Evolutionary conservation across 805 yeast genomes (phyloP).

Genomic region (Tetrapisispora pingtungensis): DNA sequence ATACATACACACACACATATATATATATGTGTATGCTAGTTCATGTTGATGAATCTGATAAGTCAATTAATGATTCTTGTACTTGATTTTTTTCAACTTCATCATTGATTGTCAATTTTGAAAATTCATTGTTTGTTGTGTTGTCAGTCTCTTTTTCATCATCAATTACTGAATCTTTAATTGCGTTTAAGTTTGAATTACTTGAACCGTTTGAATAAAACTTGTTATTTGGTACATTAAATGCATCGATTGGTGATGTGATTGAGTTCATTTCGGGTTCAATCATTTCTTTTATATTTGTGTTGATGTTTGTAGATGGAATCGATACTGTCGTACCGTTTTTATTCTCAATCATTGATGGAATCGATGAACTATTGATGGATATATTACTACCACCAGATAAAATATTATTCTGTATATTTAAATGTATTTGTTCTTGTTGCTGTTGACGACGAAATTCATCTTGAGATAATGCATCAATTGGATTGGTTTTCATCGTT

Average conservation of each 20-base stretch:
- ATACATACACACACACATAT: not conserved
- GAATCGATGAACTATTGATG: not conserved
- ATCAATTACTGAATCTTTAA: not conserved
- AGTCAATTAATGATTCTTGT: not conserved
- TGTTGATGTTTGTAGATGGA: not conserved
- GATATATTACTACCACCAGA: conserved; percentile 1
- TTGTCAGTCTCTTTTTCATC: not conserved
- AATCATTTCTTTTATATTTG: not conserved
- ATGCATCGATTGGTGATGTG: not conserved
- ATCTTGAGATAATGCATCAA: not conserved
- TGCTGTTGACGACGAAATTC: conserved; percentile 2
- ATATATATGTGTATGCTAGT: not conserved
- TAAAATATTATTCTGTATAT: not conserved
- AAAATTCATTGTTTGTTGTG: not conserved
- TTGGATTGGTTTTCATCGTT: not conserved
- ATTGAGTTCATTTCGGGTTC: not conserved
- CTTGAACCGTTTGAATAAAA: not conserved
- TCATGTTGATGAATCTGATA: not conserved
- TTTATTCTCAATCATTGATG: not conserved
- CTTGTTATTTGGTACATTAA: not conserved
- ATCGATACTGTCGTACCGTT: not conserved
- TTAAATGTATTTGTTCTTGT: conserved; percentile 1
- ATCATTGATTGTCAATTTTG: not conserved
- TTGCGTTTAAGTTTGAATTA: not conserved
- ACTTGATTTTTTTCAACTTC: not conserved